A percentile compares a stretch with the other conserved stretches of the same genome.
These are phyloP conservation scores for Candida dajiaensis DNA, from an alignment of 805 yeast genomes.

Conservation along the genomic window DNA sequence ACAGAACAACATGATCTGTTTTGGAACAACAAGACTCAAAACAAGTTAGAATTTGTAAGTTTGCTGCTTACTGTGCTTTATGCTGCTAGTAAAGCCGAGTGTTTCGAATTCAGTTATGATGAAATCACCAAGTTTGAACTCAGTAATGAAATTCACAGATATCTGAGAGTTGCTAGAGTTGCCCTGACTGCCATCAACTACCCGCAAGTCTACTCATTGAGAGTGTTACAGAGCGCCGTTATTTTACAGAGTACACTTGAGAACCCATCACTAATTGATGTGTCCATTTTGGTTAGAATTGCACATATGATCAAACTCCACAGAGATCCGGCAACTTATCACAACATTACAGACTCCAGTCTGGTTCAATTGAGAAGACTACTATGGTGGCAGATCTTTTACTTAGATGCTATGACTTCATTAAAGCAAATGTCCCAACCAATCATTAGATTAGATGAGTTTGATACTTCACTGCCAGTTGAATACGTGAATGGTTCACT, in stretches of 20 bases:
- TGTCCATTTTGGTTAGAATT: conserved; percentile 49
- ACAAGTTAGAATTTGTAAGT: conserved; percentile 40
- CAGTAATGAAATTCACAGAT: conserved; percentile 42
- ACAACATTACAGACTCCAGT: conserved; percentile 41
- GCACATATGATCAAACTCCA: conserved; percentile 52
- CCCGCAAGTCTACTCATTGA: conserved; percentile 39
- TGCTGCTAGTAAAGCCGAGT: conserved; percentile 54
- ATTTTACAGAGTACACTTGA: conserved; percentile 48
- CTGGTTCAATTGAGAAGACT: conserved; percentile 47
- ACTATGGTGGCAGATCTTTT: conserved; percentile 65
- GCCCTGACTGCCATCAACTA: conserved; percentile 44
- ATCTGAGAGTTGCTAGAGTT: conserved; percentile 42
- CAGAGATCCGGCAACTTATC: conserved; percentile 52
- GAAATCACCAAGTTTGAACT: conserved; percentile 24
- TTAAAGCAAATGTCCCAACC: conserved; percentile 52
- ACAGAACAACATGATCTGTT: conserved; percentile 39
- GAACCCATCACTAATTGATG: conserved; percentile 49
- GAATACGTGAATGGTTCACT: conserved; percentile 35
- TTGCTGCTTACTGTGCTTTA: conserved; percentile 47
- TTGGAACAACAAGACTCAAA: conserved; percentile 34
- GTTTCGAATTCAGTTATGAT: conserved; percentile 47
- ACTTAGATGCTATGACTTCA: conserved; percentile 51
- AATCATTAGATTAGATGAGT: conserved; percentile 44
- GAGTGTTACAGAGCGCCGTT: conserved; percentile 41
- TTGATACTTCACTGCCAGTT: conserved; percentile 51